These are phyloP conservation scores for Silybum marianum DNA, from an alignment of 129 eudicot species.

Conservation along the genomic window DNA sequence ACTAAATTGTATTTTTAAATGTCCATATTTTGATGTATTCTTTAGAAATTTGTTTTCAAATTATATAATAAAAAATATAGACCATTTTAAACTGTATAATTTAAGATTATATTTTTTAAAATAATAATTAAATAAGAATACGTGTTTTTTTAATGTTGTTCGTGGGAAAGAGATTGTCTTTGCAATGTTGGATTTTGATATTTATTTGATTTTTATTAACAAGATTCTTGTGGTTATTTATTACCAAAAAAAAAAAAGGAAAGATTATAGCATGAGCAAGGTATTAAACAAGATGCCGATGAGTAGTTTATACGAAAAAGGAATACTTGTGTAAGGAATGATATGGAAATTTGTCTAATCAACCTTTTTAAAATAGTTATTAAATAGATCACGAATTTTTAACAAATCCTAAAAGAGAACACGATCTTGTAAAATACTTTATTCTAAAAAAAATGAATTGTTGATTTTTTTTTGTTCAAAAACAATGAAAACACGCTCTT, in stretches of 20 bases:
- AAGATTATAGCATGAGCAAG: slow-evolving; percentile 12
- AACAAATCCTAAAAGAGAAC: too few species aligned
- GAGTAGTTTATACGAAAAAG: slow-evolving; percentile 20
- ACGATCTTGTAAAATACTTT: too few species aligned
- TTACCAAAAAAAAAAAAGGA: not conserved
- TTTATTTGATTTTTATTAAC: not conserved
- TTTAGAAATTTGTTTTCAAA: too few species aligned
- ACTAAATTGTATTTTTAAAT: too few species aligned
- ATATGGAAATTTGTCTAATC: not conserved
- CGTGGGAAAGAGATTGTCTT: not conserved
- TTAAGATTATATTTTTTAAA: too few species aligned
- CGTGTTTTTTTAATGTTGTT: not conserved
- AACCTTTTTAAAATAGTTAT: not conserved
- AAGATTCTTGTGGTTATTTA: not conserved
- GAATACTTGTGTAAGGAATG: slow-evolving; percentile 1
- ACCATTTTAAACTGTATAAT: too few species aligned
- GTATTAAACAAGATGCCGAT: not conserved
- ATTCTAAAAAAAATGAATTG: too few species aligned
- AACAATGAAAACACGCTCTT: too few species aligned
- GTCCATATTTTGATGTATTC: too few species aligned
- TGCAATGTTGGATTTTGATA: not conserved
- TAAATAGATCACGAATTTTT: not conserved
- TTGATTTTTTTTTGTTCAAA: too few species aligned
- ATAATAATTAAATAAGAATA: not conserved
- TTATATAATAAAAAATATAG: too few species aligned